Evolutionary conservation across 2,329 filamentous ascomycete species (phyloP), one percentile per base, ranked within the genome.

Genomic region (Ophiostoma australiae): DNA sequence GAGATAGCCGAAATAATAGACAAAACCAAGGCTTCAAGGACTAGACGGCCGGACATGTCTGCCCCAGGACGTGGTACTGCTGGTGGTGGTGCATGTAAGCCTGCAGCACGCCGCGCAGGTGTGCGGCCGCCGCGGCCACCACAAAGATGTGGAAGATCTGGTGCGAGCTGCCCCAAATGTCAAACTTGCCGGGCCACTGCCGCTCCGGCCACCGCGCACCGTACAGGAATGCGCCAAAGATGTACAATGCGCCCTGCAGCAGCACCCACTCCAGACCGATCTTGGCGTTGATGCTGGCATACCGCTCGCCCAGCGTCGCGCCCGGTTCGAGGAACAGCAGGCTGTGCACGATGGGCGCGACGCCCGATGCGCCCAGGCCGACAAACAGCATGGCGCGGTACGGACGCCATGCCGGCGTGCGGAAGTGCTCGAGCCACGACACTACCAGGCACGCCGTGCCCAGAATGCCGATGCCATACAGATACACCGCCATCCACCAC

Each of bases 101-200:
- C 79, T 88, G 90, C 39, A 91, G 78, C 81, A 98, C 85, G 68
- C 92, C 94, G 69, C 89, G 89, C 72, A 98, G 82, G 82, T 99
- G 95, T 33, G 90, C 87, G 1, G 87, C 85, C 0, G 93, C 94
- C 0, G 95, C 95, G 73, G 93, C 80, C 20, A 98, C 83, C 37
- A 99, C 94, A 74, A 95, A 85, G 55, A 97, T 83, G 81, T 99
- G 95, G 79, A 99, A 99, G 74, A 99, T 91, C 81, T 99, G 95
- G 80, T 99, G 95, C 27, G 93, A 97, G 78, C 90, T 93, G 52
- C 95, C 94, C 87, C 91, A 91, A 69, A 97, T 91, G 80, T 99
- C 95, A 77, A 94, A 97, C 8, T 80, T 83, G 1, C 93, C 92
- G 0, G 94, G 95, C 65, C 82, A 86, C 76, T 85, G 87, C 72